Base-by-base conservation (phyloP, 495 filamentous ascomycete species). In the Podospora appendiculata region DNA sequence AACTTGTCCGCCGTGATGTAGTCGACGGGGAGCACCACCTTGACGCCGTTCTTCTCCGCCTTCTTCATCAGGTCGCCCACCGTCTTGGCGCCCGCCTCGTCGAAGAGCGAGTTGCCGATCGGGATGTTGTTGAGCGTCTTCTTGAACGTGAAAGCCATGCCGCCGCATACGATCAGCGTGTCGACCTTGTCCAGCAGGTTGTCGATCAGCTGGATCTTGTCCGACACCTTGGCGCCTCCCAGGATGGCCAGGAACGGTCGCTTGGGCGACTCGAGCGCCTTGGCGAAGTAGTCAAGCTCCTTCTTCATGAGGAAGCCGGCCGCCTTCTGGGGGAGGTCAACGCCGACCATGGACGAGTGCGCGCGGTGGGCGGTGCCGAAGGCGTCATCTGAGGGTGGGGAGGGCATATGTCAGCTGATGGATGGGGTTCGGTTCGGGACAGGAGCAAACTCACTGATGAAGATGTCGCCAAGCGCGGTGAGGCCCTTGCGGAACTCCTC, bases 101-200 rank as follows among this genome's bases (percentile, higher is more conserved):
- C 93, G 69, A 95, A 99, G 50, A 97, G 79, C 41, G 81, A 87
- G 78, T 83, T 89, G 46, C 93, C 93, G 58, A 99, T 99, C 73
- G 84, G 79, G 50, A 98, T 83, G 63, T 78, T 76, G 72, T 96
- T 83, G 39, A 97, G 79, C 39, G 90, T 92, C 82, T 98, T 98
- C 85, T 97, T 97, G 83, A 99, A 97, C 55, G 93, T 99, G 81
- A 96, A 99, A 32, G 93, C 90, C 93, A 99, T 99, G 57, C 86
- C 93, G 58, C 93, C 93, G 65, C 91, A 95, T 76, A 99, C 88
- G 71, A 97, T 86, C 58, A 99, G 82, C 70, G 83, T 91, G 79
- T 99, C 79, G 60, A 99, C 88, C 80, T 99, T 99, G 67, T 88
- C 84, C 45, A 99, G 84, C 46, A 99, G 79, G 79, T 97, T 99